Evolutionary conservation across 495 filamentous ascomycete genomes (phyloP), one percentile per base, ranked within the genome.

Genomic region (Talaromyces wortmannii): DNA sequence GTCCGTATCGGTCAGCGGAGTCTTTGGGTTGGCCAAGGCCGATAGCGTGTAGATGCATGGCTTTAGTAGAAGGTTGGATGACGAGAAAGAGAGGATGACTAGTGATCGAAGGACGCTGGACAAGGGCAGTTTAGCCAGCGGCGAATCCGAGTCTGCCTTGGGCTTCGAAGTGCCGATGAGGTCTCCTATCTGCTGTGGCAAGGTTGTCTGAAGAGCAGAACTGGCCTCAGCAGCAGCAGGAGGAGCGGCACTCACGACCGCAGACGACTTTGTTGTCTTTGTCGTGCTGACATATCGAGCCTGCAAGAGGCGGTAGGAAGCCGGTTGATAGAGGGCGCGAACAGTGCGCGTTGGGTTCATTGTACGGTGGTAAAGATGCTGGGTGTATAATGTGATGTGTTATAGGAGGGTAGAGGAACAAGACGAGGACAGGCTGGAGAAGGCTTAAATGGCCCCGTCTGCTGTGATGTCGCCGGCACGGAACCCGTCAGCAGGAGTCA

Each of bases 71-170:
- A 86, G 56, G 0, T 83, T 79, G 0, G 89, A 92, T 7, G 88
- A 90, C 0, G 92, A 96, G 53, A 96, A 77, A 17, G 83, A 83
- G 12, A 88, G 87, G 12, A 91, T 87, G 55, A 89, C 75, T 56
- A 92, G 75, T 7, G 90, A 91, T 29, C 92, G 87, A 45, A 96
- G 68, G 47, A 97, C 77, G 18, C 78, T 83, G 13, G 79, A 80
- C 0, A 90, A 71, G 3, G 92, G 89, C 33, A 97, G 78, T 45
- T 88, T 78, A 3, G 87, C 81, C 30, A 96, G 69, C 4, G 88
- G 83, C 5, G 83, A 67, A 10, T 54, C 33, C 7, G 51, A 29
- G 31, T 52, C 13, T 30, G 17, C 32, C 5, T 52, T 8, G 13
- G 36, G 36, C 36, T 40, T 40, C 36, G 36, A 2, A 40, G 13